Conservation (phyloP, 2,329 filamentous ascomycete genomes). For the Scedosporium aurantiacum region DNA sequence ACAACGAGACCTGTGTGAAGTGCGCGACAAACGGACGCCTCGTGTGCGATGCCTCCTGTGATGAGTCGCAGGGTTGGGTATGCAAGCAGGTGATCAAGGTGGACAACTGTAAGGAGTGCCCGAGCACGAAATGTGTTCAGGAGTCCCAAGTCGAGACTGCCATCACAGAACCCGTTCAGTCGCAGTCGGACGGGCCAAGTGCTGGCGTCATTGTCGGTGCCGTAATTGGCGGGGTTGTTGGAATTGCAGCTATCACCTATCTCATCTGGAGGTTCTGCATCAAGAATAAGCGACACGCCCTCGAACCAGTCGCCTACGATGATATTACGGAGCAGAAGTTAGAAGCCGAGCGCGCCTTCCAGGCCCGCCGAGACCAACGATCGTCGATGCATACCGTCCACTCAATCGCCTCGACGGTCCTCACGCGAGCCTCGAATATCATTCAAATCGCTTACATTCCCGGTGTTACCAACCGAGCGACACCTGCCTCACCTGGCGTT, state of each 20-base stretch:
- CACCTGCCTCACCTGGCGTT: constrained; percentile 67
- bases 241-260: constrained; percentile 64
- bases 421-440: constrained; percentile 94
- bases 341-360: constrained; percentile 24
- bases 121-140: constrained; percentile 10
- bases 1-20: constrained; percentile 10
- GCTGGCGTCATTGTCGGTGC: constrained; percentile 84
- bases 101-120: constrained; percentile 12
- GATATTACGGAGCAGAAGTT: constrained; percentile 32
- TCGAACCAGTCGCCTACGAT: constrained; percentile 1
- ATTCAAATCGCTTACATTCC: constrained; percentile 99
- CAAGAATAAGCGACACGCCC: constrained; percentile 57
- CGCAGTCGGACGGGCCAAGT: constrained; percentile 36
- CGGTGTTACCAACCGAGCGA: constrained; percentile 85
- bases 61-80: constrained; percentile 9
- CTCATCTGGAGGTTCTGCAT: constrained; percentile 82
- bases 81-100: constrained; percentile 12
- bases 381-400: constrained; percentile 76
- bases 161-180: not conserved
- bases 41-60: constrained; percentile 11
- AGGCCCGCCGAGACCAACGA: constrained; percentile 46
- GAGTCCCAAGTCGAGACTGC: not conserved
- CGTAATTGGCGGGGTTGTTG: constrained; percentile 72
- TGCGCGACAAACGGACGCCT: constrained; percentile 10
- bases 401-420: constrained; percentile 88